Conservation (phyloP, 495 filamentous ascomycete species). For the Pseudevernia furfuracea region DNA sequence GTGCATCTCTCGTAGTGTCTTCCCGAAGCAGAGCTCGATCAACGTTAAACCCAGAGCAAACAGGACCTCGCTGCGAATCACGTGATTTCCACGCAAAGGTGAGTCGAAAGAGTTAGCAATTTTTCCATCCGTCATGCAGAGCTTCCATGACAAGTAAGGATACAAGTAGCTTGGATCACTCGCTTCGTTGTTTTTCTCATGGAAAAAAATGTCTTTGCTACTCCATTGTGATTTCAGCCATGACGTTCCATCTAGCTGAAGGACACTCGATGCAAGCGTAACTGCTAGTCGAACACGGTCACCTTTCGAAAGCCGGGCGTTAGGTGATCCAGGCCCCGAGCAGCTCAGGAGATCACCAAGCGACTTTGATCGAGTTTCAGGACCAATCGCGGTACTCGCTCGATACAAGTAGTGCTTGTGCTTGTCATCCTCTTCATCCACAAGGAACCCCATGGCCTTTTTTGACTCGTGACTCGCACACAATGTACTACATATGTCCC, state of each 20-base stretch:
- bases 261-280: slow-evolving; percentile 32
- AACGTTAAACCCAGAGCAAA: slow-evolving; percentile 32
- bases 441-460: slow-evolving; percentile 10
- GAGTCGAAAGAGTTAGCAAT: not conserved
- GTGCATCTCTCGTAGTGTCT: slow-evolving; percentile 23
- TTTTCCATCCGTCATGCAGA: not conserved
- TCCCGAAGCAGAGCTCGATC: slow-evolving; percentile 34
- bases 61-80: slow-evolving; percentile 28
- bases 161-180: not conserved
- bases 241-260: slow-evolving; percentile 33
- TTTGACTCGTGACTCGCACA: not conserved
- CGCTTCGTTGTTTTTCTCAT: slow-evolving; percentile 10
- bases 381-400: not conserved
- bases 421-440: not conserved
- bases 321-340: not conserved
- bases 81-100: not conserved
- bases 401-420: slow-evolving; percentile 10
- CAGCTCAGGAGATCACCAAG: slow-evolving; percentile 10
- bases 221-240: slow-evolving; percentile 32
- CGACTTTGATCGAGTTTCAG: slow-evolving; percentile 5
- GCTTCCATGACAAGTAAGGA: slow-evolving; percentile 18
- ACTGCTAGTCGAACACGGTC: slow-evolving; percentile 32
- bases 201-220: slow-evolving; percentile 28
- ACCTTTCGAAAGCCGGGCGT: slow-evolving; percentile 19
- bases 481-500: slow-evolving; percentile 14